Evolutionary conservation across 306 rosid species (phyloP), one percentile per base, ranked within the genome.

Genomic region (Argentina anserina): DNA sequence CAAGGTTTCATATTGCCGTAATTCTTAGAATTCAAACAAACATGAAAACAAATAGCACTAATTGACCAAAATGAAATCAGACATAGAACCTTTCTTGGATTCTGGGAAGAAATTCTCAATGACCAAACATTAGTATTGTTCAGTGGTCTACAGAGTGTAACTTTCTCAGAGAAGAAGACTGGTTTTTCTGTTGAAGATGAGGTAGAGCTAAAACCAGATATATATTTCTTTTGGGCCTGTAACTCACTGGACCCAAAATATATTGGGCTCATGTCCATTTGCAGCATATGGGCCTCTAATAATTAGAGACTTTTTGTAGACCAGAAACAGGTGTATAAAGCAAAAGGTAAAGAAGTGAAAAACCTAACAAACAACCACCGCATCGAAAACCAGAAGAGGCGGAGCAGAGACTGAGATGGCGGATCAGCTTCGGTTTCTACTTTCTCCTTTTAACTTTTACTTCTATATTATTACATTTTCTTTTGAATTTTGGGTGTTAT

Each of bases 1-100:
- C 39, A 45, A 71, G 15, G 23, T 33, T 43, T 31, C 46, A 13
- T 21, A 28, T 29, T 55, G n/a, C 70, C 39, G 4, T 41, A 18
- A 36, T 45, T 33, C 12, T 50, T 6, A 55, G 66, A 61, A 59
- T 43, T 7, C 45, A 23, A 34, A 10, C 13, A 65, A 71, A 13
- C 14, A 15, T 18, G 6, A 10, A 53, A 28, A 18, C 67, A 3
- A 29, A 28, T 10, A 25, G 0, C 62, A 25, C 31, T 31, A 52
- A 37, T 33, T 20, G 53, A 50, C 23, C 29, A 40, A 29, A 26
- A 17, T 21, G 29, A 42, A 74, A 2, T 42, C 17, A 26, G n/a
- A 71, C 0, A 36, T 0, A 21, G 36, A 72, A 90, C 96, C 89
- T 87, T 84, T 65, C 74, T 65, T 4, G 77, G 70, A 75, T 82